Evolutionary conservation across 2,329 filamentous ascomycete genomes (phyloP).

Genomic region (Sordariomycetes sp.): DNA sequence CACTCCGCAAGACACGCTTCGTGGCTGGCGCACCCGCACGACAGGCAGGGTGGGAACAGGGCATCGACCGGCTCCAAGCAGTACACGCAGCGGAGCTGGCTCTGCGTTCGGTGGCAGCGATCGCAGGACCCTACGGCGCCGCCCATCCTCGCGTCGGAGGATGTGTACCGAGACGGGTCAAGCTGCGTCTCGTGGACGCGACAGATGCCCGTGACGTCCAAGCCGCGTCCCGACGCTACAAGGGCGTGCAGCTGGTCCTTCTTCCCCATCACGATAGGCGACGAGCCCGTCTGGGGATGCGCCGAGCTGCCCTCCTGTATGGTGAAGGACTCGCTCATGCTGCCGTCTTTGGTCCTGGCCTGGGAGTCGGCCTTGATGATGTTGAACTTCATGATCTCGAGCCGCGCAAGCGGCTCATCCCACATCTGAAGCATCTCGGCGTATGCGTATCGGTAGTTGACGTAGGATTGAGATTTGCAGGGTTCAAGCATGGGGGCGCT

Average conservation of each 20-base stretch:
- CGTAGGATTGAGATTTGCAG: slow-evolving; percentile 36
- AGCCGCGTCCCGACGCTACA: slow-evolving; percentile 43
- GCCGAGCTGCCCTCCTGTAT: slow-evolving; percentile 27
- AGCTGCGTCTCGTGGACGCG: slow-evolving; percentile 53
- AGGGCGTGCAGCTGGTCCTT: slow-evolving; percentile 41
- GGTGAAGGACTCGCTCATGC: slow-evolving; percentile 24
- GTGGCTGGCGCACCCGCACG: slow-evolving; percentile 54
- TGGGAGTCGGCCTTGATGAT: slow-evolving; percentile 40
- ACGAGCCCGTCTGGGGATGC: slow-evolving; percentile 28
- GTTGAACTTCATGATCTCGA: slow-evolving; percentile 64
- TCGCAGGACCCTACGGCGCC: slow-evolving; percentile 41
- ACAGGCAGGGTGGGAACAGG: slow-evolving; percentile 51
- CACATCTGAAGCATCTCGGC: slow-evolving; percentile 62
- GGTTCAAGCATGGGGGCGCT: slow-evolving; percentile 48
- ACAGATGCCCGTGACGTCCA: slow-evolving; percentile 56
- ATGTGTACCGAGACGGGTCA: slow-evolving; percentile 44
- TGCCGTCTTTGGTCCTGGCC: slow-evolving; percentile 17
- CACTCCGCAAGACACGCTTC: slow-evolving; percentile 49
- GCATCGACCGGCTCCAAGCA: slow-evolving; percentile 52
- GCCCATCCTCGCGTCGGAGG: slow-evolving; percentile 25
- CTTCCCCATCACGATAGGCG: slow-evolving; percentile 47
- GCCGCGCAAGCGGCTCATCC: slow-evolving; percentile 50
- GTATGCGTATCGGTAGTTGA: slow-evolving; percentile 55
- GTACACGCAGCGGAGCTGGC: slow-evolving; percentile 51
- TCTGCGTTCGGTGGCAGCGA: slow-evolving; percentile 45